Base-by-base conservation (phyloP, 345 rosid species). In the Heritiera littoralis region DNA sequence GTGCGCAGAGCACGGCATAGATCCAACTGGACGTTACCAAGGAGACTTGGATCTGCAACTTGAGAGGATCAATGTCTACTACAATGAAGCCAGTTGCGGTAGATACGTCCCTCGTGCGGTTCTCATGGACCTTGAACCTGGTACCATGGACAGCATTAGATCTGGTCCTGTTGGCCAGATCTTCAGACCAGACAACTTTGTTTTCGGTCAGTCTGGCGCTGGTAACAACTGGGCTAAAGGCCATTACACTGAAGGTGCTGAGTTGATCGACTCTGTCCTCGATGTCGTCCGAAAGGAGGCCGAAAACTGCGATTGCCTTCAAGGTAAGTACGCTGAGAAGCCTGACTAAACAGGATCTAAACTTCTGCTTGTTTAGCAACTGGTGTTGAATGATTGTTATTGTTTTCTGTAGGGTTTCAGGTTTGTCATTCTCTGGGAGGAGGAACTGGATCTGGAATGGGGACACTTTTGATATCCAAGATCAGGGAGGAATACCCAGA, bases 61-160 rank as follows among this genome's bases (percentile, higher is more conserved):
- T 2, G 80, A 77, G 66, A 66, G 80, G 11, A 45, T 77, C 66
- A 77, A 77, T 66, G 74, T 77, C 38, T 77, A 77, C 28, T 77
- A 66, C 54, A 77, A 77, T 58, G 74, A 67, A 69, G 74, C 73
- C 65, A 75, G 67, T n/a, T 66, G 72, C 0, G 61, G 81, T 13
- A 32, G 84, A 12, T 80, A 66, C 38, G 84, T 85, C 20, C 86
- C 88, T 4, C 86, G 84, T 40, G 86, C 81, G 0, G 77, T 85
- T 40, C 84, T 85, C 30, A 83, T 85, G 85, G 88, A 85, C 51
- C 83, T 85, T 40, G 86, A 85, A 45, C 86, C 85, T 5, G 88
- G 85, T 2, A 85, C 85, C 12, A 83, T 85, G 79, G 88, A 83
- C 55, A 76, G 82, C 48, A 68, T 85, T 41, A 75, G 81, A 28